Evolutionary conservation across 768 basidiomycete genomes (phyloP).

Genomic region (Cystobasidium tubakii): DNA sequence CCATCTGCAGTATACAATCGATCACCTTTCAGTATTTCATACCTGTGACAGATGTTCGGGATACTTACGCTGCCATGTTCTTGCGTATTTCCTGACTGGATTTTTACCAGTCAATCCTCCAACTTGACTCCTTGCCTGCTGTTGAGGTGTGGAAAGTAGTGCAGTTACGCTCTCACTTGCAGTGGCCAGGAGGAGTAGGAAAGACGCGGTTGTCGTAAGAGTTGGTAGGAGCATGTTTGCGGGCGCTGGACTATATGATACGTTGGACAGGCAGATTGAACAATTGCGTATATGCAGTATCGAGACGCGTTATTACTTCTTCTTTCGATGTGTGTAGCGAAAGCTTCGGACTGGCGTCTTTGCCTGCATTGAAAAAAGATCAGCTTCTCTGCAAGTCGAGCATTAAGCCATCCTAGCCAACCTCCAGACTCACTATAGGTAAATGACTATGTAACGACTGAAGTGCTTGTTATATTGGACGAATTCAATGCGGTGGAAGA

Average conservation of each 20-base stretch:
- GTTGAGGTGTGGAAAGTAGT: not conserved
- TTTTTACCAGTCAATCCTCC: not conserved
- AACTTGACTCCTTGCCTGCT: not conserved
- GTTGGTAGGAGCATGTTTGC: slow-evolving; percentile 1
- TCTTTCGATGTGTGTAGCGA: not conserved
- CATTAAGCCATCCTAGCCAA: too few species aligned
- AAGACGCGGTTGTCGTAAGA: not conserved
- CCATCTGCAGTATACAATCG: not conserved
- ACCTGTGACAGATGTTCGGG: not conserved
- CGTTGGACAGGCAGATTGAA: too few species aligned
- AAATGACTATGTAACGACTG: too few species aligned
- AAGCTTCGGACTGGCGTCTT: not conserved
- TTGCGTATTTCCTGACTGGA: not conserved
- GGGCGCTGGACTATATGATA: too few species aligned
- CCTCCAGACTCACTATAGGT: too few species aligned
- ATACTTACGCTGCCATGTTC: slow-evolving; percentile 11
- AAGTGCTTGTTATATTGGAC: too few species aligned
- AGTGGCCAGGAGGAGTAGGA: not conserved
- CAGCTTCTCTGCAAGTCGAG: too few species aligned
- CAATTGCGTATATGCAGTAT: too few species aligned
- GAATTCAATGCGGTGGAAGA: too few species aligned
- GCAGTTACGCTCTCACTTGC: not conserved
- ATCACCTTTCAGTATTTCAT: not conserved
- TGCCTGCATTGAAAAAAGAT: too few species aligned
- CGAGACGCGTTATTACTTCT: not conserved